Conservation (phyloP, 2,329 filamentous ascomycete species). For the Boeremia exigua region DNA sequence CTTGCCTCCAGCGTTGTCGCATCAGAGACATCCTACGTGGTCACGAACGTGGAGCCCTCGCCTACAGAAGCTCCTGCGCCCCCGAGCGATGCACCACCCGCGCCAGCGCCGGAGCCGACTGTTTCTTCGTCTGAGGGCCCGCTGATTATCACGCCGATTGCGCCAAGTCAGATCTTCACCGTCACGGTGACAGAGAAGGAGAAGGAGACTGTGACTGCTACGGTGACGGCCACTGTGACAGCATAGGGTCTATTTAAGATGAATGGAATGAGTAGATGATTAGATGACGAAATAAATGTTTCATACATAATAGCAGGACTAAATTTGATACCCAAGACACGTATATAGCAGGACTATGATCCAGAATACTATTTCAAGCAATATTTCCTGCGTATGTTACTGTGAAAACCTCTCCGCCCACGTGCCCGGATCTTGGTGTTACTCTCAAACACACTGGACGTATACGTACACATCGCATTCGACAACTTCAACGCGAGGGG, state of each 20-base stretch:
- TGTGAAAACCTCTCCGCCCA: too few relatives aligned
- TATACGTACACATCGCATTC: too few relatives aligned
- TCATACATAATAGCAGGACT: constrained; percentile 8
- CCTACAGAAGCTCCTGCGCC: constrained; percentile 12
- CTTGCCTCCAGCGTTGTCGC: background rate
- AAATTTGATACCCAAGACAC: constrained; percentile 20
- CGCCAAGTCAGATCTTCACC: constrained; percentile 41
- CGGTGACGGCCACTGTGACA: constrained; percentile 26
- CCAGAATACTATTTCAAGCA: background rate
- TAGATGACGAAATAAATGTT: background rate
- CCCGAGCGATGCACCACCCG: constrained; percentile 4
- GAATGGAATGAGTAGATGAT: background rate
- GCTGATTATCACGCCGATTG: constrained; percentile 43
- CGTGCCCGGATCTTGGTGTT: too few relatives aligned
- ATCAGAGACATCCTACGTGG: constrained; percentile 1
- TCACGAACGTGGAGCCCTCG: constrained; percentile 10
- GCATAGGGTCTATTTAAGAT: background rate
- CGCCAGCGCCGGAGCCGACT: constrained; percentile 16
- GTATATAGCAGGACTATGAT: constrained; percentile 8
- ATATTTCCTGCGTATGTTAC: background rate
- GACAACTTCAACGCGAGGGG: too few relatives aligned
- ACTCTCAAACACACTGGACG: too few relatives aligned
- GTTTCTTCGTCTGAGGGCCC: constrained; percentile 28
- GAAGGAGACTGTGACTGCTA: constrained; percentile 40
- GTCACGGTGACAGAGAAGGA: constrained; percentile 42